phyloP scores from a whole-genome alignment of 2,329 filamentous ascomycete genomes.

The Epichloe sylvatica region DNA sequence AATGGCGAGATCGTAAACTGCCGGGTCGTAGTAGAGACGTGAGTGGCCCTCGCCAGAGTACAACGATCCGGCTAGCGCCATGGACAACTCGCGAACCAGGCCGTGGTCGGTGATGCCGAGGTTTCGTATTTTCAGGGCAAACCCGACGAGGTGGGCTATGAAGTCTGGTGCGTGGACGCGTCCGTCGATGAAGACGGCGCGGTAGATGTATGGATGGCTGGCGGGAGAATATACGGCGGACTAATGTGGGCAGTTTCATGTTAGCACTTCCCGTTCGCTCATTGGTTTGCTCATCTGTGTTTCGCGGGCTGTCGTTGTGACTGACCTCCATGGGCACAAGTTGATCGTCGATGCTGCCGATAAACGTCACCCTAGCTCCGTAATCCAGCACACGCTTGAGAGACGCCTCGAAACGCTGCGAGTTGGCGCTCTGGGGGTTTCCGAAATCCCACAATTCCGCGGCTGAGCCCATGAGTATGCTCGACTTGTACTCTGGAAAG shows the following conservation, averaged over 20 bases:
- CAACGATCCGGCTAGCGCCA: slow-evolving; percentile 76
- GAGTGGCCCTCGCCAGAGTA: slow-evolving; percentile 91
- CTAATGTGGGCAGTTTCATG: slow-evolving; percentile 16
- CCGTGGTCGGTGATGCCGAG: slow-evolving; percentile 87
- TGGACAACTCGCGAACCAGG: slow-evolving; percentile 76
- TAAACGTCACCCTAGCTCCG: slow-evolving; percentile 71
- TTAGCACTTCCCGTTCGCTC: background rate
- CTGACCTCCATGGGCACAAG: slow-evolving; percentile 77
- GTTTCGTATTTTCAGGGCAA: slow-evolving; percentile 86
- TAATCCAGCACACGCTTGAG: slow-evolving; percentile 61
- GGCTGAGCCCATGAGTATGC: slow-evolving; percentile 80
- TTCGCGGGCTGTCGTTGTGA: background rate
- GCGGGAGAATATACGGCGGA: slow-evolving; percentile 79
- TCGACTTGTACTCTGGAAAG: slow-evolving; percentile 81
- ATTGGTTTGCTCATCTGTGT: background rate
- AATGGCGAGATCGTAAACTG: slow-evolving; percentile 69
- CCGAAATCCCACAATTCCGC: slow-evolving; percentile 91
- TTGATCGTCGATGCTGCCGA: slow-evolving; percentile 94
- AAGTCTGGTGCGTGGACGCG: slow-evolving; percentile 88
- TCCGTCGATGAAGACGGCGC: slow-evolving; percentile 91
- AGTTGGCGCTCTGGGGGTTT: slow-evolving; percentile 64
- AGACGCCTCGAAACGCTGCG: slow-evolving; percentile 64
- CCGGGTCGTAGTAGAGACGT: slow-evolving; percentile 76
- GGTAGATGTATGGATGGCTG: slow-evolving; percentile 82
- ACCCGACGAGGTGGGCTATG: slow-evolving; percentile 81